Evolutionary conservation across 805 yeast species (phyloP), one percentile per base, ranked within the genome.

Genomic region (Torulaspora delbrueckii): DNA sequence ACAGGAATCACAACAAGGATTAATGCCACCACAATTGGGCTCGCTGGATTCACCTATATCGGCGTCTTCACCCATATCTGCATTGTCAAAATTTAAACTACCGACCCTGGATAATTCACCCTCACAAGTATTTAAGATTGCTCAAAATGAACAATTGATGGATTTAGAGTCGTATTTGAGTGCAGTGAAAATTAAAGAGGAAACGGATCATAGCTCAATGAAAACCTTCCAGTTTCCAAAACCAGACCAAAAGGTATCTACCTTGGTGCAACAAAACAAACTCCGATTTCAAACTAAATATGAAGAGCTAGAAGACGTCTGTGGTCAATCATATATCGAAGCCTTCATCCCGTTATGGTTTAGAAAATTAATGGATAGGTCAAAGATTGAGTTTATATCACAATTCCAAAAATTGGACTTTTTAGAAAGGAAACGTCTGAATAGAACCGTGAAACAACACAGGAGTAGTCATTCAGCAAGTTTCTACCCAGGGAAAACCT

Each of bases 401-500:
- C 71, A 80, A 51, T 90, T 88, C 62, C 76, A 77, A 52, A 67
- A 67, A 38, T 68, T 90, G 37, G 96, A 91, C 66, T 66, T 76
- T 37, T 72, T 76, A 24, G 97, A 90, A 60, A 79, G 79, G 51
- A 73, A 72, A 13, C 70, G 97, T 34, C 70, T 89, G 46, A 78
- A 80, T 47, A 61, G 67, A 36, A 55, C 65, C 16, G 43, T 58
- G 1, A 42, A 28, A 6, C 48, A 52, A 16, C 51, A 47, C 26
- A 35, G 34, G 24, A 14, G 10, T 51, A 60, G 45, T 43, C 60
- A 12, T 43, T 60, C 37, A 53, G 63, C 7, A 48, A 50, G 91
- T 91, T 2, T 78, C 85, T 87, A 87, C 68, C 81, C 82, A 55
- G 90, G 87, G 59, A 83, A 87, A 34, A 59, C 26, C 9, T 30